Percentiles rank a stretch among this genome's conserved stretches.
These are phyloP conservation scores for Graphiopsis chlorocephala DNA, from an alignment of 2,329 filamentous ascomycete species.

Conservation along the genomic window DNA sequence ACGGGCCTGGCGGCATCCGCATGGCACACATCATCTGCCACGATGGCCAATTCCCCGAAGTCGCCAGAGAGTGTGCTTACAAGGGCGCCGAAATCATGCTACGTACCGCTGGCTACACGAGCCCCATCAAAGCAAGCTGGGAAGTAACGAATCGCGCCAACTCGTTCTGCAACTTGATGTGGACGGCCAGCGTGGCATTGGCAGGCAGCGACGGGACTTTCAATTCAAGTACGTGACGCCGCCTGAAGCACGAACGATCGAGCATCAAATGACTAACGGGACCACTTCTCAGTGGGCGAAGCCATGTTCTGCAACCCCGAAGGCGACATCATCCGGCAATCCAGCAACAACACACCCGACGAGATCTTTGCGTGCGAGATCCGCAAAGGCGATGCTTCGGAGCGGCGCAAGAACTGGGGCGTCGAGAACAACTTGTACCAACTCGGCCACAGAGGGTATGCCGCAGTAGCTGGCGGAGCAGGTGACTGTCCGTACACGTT, in stretches of 20 bases:
- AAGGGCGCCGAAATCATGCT: conserved; percentile 29
- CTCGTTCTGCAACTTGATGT: conserved; percentile 29
- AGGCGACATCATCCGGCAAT: conserved; percentile 22
- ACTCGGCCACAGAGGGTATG: conserved; percentile 27
- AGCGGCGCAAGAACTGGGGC: conserved; percentile 25
- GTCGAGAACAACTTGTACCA: conserved; percentile 31
- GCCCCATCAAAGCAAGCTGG: conserved; percentile 27
- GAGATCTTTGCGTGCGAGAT: conserved; percentile 31
- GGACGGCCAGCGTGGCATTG: conserved; percentile 27
- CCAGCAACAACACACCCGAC: conserved; percentile 24
- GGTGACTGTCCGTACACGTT: conserved; percentile 29
- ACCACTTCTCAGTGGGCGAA: conserved; percentile 23
- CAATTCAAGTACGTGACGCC: conserved; percentile 19
- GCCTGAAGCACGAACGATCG: neutral
- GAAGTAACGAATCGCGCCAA: conserved; percentile 29
- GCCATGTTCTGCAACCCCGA: conserved; percentile 29
- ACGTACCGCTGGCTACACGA: conserved; percentile 27
- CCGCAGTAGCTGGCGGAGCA: conserved; percentile 27
- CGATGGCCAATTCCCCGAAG: conserved; percentile 31
- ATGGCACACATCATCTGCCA: conserved; percentile 32
- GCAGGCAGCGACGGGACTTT: conserved; percentile 30
- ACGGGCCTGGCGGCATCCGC: conserved; percentile 22
- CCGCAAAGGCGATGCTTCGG: conserved; percentile 23
- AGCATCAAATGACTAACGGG: neutral
- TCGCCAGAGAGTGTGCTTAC: conserved; percentile 31